Conservation (phyloP, 2,329 filamentous ascomycete species). For the Epichloe aotearoae region DNA sequence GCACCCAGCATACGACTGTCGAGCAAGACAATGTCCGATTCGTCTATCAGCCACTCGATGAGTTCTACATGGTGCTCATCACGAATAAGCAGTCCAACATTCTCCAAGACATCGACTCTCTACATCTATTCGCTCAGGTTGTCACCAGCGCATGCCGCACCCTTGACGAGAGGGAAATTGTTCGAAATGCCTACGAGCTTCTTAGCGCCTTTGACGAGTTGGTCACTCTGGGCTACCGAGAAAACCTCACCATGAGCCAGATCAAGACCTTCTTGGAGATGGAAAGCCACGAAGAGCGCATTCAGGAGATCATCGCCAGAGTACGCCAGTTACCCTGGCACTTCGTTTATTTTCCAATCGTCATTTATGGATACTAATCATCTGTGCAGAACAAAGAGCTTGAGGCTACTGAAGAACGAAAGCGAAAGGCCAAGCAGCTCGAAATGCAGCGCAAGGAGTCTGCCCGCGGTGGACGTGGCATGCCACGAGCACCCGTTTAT, state of each 20-base stretch:
- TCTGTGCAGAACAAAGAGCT: slow-evolving; percentile 79
- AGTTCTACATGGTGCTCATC: slow-evolving; percentile 99
- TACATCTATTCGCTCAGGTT: slow-evolving; percentile 95
- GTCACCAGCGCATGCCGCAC: slow-evolving; percentile 94
- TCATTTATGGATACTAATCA: slow-evolving; percentile 11
- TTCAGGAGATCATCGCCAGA: slow-evolving; percentile 92
- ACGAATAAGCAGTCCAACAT: slow-evolving; percentile 99
- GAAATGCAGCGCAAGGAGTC: slow-evolving; percentile 98
- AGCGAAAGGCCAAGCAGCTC: slow-evolving; percentile 95
- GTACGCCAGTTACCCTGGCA: slow-evolving; percentile 31
- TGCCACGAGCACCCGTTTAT: slow-evolving; percentile 68
- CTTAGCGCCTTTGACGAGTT: slow-evolving; percentile 95
- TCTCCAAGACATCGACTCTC: slow-evolving; percentile 94
- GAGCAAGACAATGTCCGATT: slow-evolving; percentile 99
- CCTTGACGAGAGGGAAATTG: slow-evolving; percentile 87
- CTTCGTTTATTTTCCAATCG: neutral
- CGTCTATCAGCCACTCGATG: slow-evolving; percentile 96
- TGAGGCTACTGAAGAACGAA: slow-evolving; percentile 94
- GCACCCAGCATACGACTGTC: slow-evolving; percentile 94
- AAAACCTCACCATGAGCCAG: slow-evolving; percentile 91
- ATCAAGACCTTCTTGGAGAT: slow-evolving; percentile 99
- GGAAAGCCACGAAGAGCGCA: slow-evolving; percentile 97
- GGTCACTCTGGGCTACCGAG: slow-evolving; percentile 86
- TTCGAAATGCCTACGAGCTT: slow-evolving; percentile 89
- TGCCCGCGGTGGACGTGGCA: slow-evolving; percentile 57